Evolutionary conservation across 139 green algal species (phyloP).

Genomic region (Coelastrella sp.): DNA sequence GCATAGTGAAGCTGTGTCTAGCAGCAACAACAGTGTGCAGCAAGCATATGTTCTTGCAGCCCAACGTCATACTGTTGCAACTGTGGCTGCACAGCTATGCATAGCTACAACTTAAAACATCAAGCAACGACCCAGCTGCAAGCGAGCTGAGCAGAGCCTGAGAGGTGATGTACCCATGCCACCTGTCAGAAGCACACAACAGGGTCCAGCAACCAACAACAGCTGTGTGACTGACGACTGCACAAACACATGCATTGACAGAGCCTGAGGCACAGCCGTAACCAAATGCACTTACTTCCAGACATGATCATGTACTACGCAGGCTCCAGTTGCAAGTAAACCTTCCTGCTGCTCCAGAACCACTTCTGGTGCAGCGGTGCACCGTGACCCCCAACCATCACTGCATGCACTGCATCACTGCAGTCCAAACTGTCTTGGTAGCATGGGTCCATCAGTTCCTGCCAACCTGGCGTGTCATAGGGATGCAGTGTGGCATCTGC

Average conservation of each 20-base stretch:
- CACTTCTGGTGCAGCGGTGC: constrained; percentile 47
- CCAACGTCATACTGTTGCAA: too few species aligned
- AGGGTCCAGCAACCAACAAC: too few species aligned
- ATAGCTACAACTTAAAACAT: too few species aligned
- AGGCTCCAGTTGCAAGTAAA: constrained; percentile 58
- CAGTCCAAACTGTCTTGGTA: constrained; percentile 16
- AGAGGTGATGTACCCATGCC: too few species aligned
- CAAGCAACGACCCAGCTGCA: too few species aligned
- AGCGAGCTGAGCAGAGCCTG: too few species aligned
- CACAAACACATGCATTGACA: neutral
- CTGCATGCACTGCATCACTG: constrained; percentile 23
- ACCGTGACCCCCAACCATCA: neutral
- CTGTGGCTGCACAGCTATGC: too few species aligned
- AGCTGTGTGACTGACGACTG: too few species aligned
- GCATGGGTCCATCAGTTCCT: constrained; percentile 33
- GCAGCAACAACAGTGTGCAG: too few species aligned
- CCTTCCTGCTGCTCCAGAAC: constrained; percentile 54
- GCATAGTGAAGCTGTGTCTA: constrained; percentile 20
- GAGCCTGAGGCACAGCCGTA: neutral
- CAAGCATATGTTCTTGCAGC: too few species aligned
- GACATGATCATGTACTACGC: constrained; percentile 52
- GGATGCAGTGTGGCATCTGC: constrained; percentile 30
- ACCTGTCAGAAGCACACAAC: too few species aligned
- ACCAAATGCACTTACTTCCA: constrained; percentile 13
- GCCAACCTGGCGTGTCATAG: constrained; percentile 14